A percentile compares a stretch with the other conserved stretches of the same genome.
These are phyloP conservation scores for Pythium brachiatum DNA, from an alignment of 352 stramenopile genomes.

Conservation along the genomic window DNA sequence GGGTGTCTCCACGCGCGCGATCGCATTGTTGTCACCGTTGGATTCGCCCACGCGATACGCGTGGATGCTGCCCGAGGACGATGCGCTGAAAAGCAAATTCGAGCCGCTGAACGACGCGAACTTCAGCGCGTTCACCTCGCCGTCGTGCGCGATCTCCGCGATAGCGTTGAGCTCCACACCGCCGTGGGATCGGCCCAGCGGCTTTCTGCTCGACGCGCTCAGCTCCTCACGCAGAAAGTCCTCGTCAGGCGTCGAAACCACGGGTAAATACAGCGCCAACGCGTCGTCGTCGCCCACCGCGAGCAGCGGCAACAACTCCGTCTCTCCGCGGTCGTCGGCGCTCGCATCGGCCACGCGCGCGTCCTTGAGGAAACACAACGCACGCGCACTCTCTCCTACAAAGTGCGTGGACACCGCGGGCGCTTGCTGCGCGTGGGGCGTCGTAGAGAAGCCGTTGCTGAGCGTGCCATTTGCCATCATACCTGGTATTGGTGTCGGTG, in stretches of 20 bases:
- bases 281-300: constrained; percentile 55
- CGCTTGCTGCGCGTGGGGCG: background rate
- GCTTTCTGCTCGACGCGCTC: background rate
- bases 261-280: constrained; percentile 49
- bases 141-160: constrained; percentile 41
- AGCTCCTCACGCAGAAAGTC: constrained; percentile 39
- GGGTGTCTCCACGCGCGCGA: constrained; percentile 32
- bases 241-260: constrained; percentile 44
- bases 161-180: constrained; percentile 44
- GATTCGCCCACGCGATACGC: constrained; percentile 38
- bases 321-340: background rate
- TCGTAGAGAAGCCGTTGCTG: constrained; percentile 22
- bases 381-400: constrained; percentile 55
- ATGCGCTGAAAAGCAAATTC: constrained; percentile 62
- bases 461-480: constrained; percentile 28
- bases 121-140: constrained; percentile 62
- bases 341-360: constrained; percentile 25
- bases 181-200: background rate
- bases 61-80: constrained; percentile 48
- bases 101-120: constrained; percentile 43
- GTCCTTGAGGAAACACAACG: constrained; percentile 64
- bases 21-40: constrained; percentile 2
- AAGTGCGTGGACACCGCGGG: constrained; percentile 52
- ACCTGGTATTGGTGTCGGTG: background rate
- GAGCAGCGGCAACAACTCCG: constrained; percentile 50